Evolutionary conservation across 441 rosid species (phyloP), one percentile per base, ranked within the genome.

Genomic region (Geranium incanum): DNA sequence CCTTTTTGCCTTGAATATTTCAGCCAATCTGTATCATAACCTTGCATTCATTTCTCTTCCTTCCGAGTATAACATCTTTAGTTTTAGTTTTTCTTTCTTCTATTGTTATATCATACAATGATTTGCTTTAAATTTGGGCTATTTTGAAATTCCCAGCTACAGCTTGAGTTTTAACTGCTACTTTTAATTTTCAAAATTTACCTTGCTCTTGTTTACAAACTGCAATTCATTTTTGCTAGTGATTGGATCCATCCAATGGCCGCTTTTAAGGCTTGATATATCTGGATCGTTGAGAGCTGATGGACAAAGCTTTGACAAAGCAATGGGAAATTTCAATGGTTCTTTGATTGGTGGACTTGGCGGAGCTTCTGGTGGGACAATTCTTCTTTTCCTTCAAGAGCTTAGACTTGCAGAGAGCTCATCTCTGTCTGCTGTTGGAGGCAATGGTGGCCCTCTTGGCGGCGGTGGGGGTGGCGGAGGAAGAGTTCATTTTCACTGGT

Each of bases 401-500:
- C 88, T 92, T 75, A 72, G 81, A 74, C 87, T 95, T 70, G 86
- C 84, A 36, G 86, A 80, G 71, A 85, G 83, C 78, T 89, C 99
- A 38, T 80, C 81, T 77, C 78, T 95, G 74, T 87, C 97, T 82
- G 86, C 78, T 82, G 74, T 69, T 68, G 99, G 99, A 72, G 99
- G 99, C 21, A 83, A 81, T 71, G 99, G 99, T 68, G 88, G 98
- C 37, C 87, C 81, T 64, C 86, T 80, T 70, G 99, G 99, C 15
- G 99, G 97, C 36, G 99, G 99, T 18, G 99, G 99, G 0, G 99
- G 99, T 48, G 99, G 99, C 18, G 98, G 99, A 68, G 99, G 99
- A 66, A 91, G 99, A 80, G 88, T 90, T 83, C 99, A 95, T 84
- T 95, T 95, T 82, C 98, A 95, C 79, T 95, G 99, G 99, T 87